Percentiles rank a stretch among this genome's conserved stretches.
These are phyloP conservation scores for Aspergillus amoenus DNA, from an alignment of 2,329 filamentous ascomycete genomes.

Conservation along the genomic window DNA sequence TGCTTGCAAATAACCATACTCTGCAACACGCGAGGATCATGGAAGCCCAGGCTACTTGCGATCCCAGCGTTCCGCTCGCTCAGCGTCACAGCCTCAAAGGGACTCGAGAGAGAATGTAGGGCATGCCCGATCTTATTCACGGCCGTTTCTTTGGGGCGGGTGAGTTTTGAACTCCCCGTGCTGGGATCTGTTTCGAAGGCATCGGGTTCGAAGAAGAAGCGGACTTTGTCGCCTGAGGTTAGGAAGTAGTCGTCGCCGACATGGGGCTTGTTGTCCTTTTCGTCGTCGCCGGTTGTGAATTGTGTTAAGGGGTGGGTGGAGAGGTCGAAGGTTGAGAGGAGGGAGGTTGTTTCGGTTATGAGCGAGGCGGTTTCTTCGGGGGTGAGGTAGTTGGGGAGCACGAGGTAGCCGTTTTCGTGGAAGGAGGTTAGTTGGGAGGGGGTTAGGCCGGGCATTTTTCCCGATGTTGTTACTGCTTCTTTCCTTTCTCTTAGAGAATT, in stretches of 20 bases:
- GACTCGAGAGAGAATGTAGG: slow-evolving; percentile 67
- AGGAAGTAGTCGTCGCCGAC: slow-evolving; percentile 96
- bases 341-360: slow-evolving; percentile 69
- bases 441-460: slow-evolving; percentile 53
- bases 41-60: slow-evolving; percentile 70
- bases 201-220: slow-evolving; percentile 97
- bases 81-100: slow-evolving; percentile 59
- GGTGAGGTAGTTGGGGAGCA: slow-evolving; percentile 75
- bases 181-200: slow-evolving; percentile 58
- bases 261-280: slow-evolving; percentile 58
- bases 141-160: slow-evolving; percentile 76
- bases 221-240: slow-evolving; percentile 81
- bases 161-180: slow-evolving; percentile 57
- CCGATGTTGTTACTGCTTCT: not conserved
- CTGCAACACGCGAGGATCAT: slow-evolving; percentile 76
- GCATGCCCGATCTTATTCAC: slow-evolving; percentile 89
- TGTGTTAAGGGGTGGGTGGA: slow-evolving; percentile 85
- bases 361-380: slow-evolving; percentile 65
- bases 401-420: slow-evolving; percentile 81
- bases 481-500: not conserved
- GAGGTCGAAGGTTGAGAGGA: slow-evolving; percentile 77
- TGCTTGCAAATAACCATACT: slow-evolving; percentile 99
- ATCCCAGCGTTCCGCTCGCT: slow-evolving; percentile 58
- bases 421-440: slow-evolving; percentile 70
- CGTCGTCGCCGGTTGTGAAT: slow-evolving; percentile 80